Percentiles rank a stretch among this genome's conserved stretches.
These are phyloP conservation scores for Aureobasidium mangrovei DNA, from an alignment of 2,329 filamentous ascomycete genomes.

Conservation along the genomic window DNA sequence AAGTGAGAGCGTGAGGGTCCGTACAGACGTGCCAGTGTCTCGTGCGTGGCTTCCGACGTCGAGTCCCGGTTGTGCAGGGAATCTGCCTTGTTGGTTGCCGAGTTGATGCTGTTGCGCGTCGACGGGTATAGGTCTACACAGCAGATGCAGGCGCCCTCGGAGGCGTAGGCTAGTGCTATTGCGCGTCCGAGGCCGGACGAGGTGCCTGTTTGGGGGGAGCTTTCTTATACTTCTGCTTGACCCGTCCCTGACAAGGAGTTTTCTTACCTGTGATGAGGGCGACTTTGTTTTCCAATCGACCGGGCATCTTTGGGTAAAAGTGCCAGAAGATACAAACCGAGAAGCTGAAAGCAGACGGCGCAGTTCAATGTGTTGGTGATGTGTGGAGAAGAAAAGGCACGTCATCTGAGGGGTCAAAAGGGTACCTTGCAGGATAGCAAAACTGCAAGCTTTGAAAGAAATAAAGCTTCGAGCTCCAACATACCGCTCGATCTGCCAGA, in stretches of 20 bases:
- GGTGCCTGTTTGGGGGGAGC: conserved; percentile 17
- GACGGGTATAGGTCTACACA: conserved; percentile 26
- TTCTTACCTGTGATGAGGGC: conserved; percentile 13
- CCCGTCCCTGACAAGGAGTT: too few relatives aligned
- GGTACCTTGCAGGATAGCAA: not conserved
- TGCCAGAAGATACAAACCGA: too few relatives aligned
- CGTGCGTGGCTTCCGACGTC: conserved; percentile 14
- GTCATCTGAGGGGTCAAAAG: not conserved
- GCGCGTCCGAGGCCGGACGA: conserved; percentile 25
- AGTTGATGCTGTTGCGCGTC: conserved; percentile 24
- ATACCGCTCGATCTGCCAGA: not conserved
- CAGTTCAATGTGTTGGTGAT: not conserved
- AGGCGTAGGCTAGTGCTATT: conserved; percentile 22
- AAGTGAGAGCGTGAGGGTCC: conserved; percentile 12
- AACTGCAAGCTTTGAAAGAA: not conserved
- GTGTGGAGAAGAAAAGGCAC: not conserved
- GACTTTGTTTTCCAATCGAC: conserved; percentile 12
- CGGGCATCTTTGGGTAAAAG: conserved; percentile 3
- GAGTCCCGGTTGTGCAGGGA: conserved; percentile 23
- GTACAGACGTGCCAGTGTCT: conserved; percentile 15
- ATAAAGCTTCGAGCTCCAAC: not conserved
- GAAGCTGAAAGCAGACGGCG: not conserved
- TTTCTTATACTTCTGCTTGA: too few relatives aligned
- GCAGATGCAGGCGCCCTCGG: conserved; percentile 24
- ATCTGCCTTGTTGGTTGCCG: conserved; percentile 25